Percentiles rank a stretch among this genome's conserved stretches.
These are phyloP conservation scores for Pythium apleroticum DNA, from an alignment of 352 stramenopile species.

Conservation along the genomic window DNA sequence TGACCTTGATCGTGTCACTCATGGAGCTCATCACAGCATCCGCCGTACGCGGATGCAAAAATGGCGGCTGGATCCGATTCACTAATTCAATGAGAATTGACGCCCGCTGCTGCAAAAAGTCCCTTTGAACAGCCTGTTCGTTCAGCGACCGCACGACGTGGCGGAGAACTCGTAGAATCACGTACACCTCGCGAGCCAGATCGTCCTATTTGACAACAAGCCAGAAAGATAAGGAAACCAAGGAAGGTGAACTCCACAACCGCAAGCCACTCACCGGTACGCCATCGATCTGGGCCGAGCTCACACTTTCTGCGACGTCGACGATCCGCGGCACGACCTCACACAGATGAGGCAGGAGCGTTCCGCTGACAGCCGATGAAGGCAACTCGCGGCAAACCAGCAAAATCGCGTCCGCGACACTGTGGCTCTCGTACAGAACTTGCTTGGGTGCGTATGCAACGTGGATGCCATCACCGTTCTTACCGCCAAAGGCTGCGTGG, in stretches of 20 bases:
- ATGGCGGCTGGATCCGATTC: conserved; percentile 54
- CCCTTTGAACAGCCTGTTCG: conserved; percentile 42
- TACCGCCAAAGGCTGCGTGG: conserved; percentile 29
- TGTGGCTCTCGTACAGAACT: conserved; percentile 60
- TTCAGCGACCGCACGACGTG: conserved; percentile 60
- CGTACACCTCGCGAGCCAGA: conserved; percentile 70
- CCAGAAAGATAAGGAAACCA: neutral
- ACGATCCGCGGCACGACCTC: conserved; percentile 43
- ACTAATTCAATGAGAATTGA: conserved; percentile 53
- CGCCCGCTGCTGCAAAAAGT: conserved; percentile 49
- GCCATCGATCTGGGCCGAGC: conserved; percentile 58
- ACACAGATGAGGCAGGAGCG: conserved; percentile 42
- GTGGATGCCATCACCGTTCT: conserved; percentile 49
- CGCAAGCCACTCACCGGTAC: conserved; percentile 50
- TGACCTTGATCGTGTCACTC: conserved; percentile 13
- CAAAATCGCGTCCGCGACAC: conserved; percentile 64
- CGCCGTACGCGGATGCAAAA: conserved; percentile 57
- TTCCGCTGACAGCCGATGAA: conserved; percentile 41
- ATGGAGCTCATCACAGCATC: conserved; percentile 57
- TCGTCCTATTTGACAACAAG: conserved; percentile 42
- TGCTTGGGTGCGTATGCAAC: conserved; percentile 62
- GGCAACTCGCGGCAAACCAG: conserved; percentile 63
- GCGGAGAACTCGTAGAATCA: conserved; percentile 60
- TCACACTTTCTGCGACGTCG: conserved; percentile 67
- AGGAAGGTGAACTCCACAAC: conserved; percentile 15